These are phyloP conservation scores for Mucor irregularis DNA, from an alignment of 371 early-diverging fungal genomes.

Conservation along the genomic window DNA sequence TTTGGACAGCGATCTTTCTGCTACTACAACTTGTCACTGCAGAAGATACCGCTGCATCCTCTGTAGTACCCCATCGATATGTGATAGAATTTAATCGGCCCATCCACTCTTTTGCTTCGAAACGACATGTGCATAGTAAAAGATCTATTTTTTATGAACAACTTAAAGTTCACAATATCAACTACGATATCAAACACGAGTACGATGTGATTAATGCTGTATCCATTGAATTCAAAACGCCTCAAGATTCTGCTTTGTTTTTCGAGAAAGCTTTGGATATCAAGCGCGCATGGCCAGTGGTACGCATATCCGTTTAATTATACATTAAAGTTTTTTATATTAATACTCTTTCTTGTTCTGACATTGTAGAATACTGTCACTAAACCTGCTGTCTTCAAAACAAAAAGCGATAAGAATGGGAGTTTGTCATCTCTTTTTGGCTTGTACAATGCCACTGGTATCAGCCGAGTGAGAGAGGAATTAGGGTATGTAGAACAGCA, in stretches of 20 bases:
- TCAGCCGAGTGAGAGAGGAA: slow-evolving; percentile 27
- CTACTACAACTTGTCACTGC: not conserved
- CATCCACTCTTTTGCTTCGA: slow-evolving; percentile 1
- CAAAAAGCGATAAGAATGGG: not conserved
- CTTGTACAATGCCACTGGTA: slow-evolving; percentile 36
- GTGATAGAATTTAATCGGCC: slow-evolving; percentile 34
- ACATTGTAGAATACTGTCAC: slow-evolving; percentile 14
- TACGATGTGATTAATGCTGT: slow-evolving; percentile 43
- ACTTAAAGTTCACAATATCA: slow-evolving; percentile 26
- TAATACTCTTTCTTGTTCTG: not conserved
- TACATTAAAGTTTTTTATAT: not conserved
- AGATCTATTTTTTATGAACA: slow-evolving; percentile 25
- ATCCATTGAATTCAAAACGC: slow-evolving; percentile 32
- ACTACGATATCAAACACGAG: slow-evolving; percentile 35
- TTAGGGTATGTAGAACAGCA: slow-evolving; percentile 23
- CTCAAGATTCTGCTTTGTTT: slow-evolving; percentile 22
- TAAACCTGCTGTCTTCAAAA: slow-evolving; percentile 13
- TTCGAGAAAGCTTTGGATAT: slow-evolving; percentile 29
- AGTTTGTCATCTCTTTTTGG: slow-evolving; percentile 23
- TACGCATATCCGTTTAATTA: slow-evolving; percentile 2
- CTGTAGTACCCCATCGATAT: slow-evolving; percentile 28
- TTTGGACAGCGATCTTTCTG: not conserved
- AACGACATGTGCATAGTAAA: slow-evolving; percentile 13
- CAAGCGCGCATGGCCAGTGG: slow-evolving; percentile 48
- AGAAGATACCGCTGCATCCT: too few species aligned